These are phyloP conservation scores for Albatrellus ellisii DNA, from an alignment of 768 basidiomycete genomes.

Conservation along the genomic window DNA sequence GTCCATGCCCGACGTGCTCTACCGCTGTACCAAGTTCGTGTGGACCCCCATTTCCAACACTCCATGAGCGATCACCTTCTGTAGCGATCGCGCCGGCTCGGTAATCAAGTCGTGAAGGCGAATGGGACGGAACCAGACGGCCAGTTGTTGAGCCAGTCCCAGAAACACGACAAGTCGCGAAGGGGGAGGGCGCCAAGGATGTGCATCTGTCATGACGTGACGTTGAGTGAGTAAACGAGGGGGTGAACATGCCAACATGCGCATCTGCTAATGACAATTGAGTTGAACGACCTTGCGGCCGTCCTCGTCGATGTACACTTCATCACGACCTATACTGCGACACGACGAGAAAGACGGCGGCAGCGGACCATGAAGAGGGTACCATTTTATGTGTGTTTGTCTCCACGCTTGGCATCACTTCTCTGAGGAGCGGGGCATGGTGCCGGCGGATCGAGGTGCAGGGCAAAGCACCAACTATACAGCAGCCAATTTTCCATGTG, in stretches of 20 bases:
- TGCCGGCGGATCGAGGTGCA: constrained; percentile 1
- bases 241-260: constrained; percentile 16
- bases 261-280: constrained; percentile 88
- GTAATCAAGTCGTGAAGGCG: constrained; percentile 71
- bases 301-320: constrained; percentile 70
- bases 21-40: constrained; percentile 22
- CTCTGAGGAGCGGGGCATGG: constrained; percentile 23
- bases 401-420: constrained; percentile 69
- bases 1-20: constrained; percentile 30
- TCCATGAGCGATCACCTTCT: constrained; percentile 52
- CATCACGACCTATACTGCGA: constrained; percentile 56
- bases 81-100: constrained; percentile 33
- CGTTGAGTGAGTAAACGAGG: background rate
- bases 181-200: constrained; percentile 92
- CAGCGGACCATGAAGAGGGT: constrained; percentile 82
- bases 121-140: constrained; percentile 89
- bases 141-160: constrained; percentile 95
- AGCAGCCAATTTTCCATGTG: constrained; percentile 24
- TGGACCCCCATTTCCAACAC: constrained; percentile 55
- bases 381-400: constrained; percentile 88
- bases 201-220: constrained; percentile 53
- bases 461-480: constrained; percentile 30
- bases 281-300: constrained; percentile 71
- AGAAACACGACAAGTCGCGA: constrained; percentile 88
- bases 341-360: constrained; percentile 74